Evolutionary conservation across 2,329 filamentous ascomycete species (phyloP).

Genomic region (Paraphaeosphaeria sporulosa): DNA sequence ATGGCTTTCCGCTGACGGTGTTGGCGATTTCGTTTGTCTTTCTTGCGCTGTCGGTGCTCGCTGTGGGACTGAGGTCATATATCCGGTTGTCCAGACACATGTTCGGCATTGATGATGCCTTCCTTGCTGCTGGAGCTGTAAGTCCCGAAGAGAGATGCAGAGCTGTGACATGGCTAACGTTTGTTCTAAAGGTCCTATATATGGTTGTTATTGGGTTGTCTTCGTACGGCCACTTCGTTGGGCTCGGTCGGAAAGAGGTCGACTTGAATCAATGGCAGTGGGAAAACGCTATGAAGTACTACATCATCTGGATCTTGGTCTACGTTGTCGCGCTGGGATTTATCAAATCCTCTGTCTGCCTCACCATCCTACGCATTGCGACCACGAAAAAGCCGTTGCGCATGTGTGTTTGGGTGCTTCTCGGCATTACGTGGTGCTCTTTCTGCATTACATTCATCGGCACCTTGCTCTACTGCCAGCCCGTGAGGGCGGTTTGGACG

Average conservation of each 20-base stretch:
- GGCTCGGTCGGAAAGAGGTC: slow-evolving; percentile 26
- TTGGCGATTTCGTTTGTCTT: too few relatives aligned
- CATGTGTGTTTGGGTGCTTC: not conserved
- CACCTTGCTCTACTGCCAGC: too few relatives aligned
- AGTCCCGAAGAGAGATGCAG: too few relatives aligned
- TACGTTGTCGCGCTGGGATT: slow-evolving; percentile 33
- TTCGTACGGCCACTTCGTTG: slow-evolving; percentile 26
- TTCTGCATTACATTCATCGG: too few relatives aligned
- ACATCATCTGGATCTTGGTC: slow-evolving; percentile 35
- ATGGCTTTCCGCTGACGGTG: too few relatives aligned
- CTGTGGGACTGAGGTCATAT: too few relatives aligned
- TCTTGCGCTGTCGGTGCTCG: too few relatives aligned
- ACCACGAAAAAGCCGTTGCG: slow-evolving; percentile 26
- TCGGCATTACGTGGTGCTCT: too few relatives aligned
- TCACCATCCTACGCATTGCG: slow-evolving; percentile 35
- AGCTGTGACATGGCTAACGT: not conserved
- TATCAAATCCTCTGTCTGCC: slow-evolving; percentile 34
- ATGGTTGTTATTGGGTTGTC: slow-evolving; percentile 22
- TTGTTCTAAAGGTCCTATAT: slow-evolving; percentile 21
- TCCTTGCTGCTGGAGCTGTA: too few relatives aligned
- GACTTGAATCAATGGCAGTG: slow-evolving; percentile 32
- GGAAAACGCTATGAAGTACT: slow-evolving; percentile 30
- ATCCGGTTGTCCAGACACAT: too few relatives aligned
- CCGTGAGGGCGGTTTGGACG: too few relatives aligned
- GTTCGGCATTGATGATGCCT: too few relatives aligned